Conservation (phyloP, 805 yeast genomes). For the Yarrowia sp. region DNA sequence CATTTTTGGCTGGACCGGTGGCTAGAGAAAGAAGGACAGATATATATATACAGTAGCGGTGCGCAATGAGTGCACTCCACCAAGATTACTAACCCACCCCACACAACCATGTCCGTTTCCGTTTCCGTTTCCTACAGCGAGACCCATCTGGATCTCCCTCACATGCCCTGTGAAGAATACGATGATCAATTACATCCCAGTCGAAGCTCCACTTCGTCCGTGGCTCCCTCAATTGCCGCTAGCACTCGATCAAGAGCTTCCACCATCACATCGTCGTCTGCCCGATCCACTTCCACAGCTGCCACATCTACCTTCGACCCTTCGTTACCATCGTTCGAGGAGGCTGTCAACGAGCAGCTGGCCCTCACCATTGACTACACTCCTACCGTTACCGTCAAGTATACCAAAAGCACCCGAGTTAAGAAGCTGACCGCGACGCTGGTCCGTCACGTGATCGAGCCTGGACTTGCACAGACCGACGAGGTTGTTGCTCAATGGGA, state of each 20-base stretch:
- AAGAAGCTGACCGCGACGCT: conserved; percentile 24
- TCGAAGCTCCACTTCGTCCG: conserved; percentile 6
- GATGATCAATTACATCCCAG: conserved; percentile 14
- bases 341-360: conserved; percentile 27
- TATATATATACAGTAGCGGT: conserved; percentile 16
- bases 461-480: conserved; percentile 14
- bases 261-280: not conserved
- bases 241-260: conserved; percentile 17
- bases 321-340: conserved; percentile 32
- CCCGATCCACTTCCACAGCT: not conserved
- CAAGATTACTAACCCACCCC: not conserved
- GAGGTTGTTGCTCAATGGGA: conserved; percentile 31
- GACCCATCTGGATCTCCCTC: conserved; percentile 34
- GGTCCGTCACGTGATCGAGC: conserved; percentile 9
- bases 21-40: conserved; percentile 4
- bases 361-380: conserved; percentile 26
- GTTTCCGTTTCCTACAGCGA: conserved; percentile 9
- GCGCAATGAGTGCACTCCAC: conserved; percentile 4
- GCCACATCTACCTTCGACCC: conserved; percentile 18
- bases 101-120: conserved; percentile 6
- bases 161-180: conserved; percentile 37
- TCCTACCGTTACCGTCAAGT: conserved; percentile 23
- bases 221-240: conserved; percentile 4
- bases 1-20: conserved; percentile 14
- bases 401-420: conserved; percentile 25